Base-by-base conservation (phyloP, 768 basidiomycete species). In the Saitozyma podzolica region DNA sequence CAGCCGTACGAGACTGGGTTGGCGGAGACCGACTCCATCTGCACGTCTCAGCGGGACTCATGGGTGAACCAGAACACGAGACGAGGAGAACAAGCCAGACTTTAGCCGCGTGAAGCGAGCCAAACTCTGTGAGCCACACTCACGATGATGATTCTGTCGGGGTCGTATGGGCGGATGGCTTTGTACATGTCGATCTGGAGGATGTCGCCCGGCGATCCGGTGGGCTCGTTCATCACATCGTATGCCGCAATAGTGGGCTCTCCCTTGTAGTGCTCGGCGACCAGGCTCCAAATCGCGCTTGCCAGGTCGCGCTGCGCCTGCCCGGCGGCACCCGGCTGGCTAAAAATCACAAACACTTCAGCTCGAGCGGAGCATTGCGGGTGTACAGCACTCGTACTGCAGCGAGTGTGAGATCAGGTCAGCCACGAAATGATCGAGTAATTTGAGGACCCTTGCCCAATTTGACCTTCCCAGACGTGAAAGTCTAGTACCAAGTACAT, bases 391-490 rank as follows among this genome's bases (percentile, higher is more conserved):
- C 29, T 29, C 29, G 29, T 29, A 29, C 29, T 29, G 29, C 29
- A 29, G 29, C 29, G 29, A 29, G 29, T 29, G 29, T 29, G 29
- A 29, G 29, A 29, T 29, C 29, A 29, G 29, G 29, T 29, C 29
- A 29, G 2, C 29, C 29, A 29, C 29, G 70, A 72, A 55, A 75
- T 73, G 41, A 68, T 61, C 53, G 71, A 73, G 64, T 75, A 75
- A 0, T 51, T 47, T 50, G 62, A 43, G 53, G 72, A 54, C 58
- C 29, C 29, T 29, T 29, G 29, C 2, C 29, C 29, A 29, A 29
- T 57, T 58, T 75, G 73, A n/a, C 62, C 61, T 43, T 69, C 68
- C 73, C 73, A 75, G 58, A 75, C 72, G 68, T 75, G 73, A 67
- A 70, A 75, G 41, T 63, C 66, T 10, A 65, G 62, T 48, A 75